Conservation (phyloP, 140 eudicot species). For the Oenanthe javanica region DNA sequence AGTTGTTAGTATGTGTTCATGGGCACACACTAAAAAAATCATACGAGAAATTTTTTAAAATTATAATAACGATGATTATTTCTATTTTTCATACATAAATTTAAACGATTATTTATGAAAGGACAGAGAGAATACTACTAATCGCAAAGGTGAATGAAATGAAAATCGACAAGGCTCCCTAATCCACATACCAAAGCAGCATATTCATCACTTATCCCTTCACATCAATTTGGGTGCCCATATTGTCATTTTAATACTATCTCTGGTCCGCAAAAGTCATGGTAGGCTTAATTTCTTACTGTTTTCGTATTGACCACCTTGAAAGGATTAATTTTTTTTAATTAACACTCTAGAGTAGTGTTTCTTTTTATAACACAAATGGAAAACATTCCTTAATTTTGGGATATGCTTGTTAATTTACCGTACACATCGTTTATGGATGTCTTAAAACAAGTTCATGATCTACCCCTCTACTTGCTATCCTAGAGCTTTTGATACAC, state of each 20-base stretch:
- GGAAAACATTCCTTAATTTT: conserved; percentile 15
- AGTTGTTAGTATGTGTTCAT: too few species aligned
- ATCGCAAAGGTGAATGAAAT: conserved; percentile 1
- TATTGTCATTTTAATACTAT: background rate
- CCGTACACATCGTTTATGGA: background rate
- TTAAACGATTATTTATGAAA: too few species aligned
- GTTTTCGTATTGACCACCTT: background rate
- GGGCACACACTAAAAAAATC: too few species aligned
- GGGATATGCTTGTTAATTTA: background rate
- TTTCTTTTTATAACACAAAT: background rate
- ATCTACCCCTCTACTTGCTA: background rate
- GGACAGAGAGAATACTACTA: background rate
- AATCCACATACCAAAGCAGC: conserved; percentile 13
- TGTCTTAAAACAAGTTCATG: background rate
- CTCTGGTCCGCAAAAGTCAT: conserved; percentile 3
- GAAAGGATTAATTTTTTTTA: background rate
- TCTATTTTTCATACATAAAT: too few species aligned
- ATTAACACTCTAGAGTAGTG: conserved; percentile 3
- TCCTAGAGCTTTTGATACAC: background rate
- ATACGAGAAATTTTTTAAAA: too few species aligned
- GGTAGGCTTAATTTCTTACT: conserved; percentile 9
- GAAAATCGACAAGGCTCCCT: background rate
- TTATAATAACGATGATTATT: too few species aligned
- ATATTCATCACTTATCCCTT: conserved; percentile 8
- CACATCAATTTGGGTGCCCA: conserved; percentile 11